Conservation (phyloP, 1,139 yeast genomes). For the Saccharomyces pastorianus region DNA sequence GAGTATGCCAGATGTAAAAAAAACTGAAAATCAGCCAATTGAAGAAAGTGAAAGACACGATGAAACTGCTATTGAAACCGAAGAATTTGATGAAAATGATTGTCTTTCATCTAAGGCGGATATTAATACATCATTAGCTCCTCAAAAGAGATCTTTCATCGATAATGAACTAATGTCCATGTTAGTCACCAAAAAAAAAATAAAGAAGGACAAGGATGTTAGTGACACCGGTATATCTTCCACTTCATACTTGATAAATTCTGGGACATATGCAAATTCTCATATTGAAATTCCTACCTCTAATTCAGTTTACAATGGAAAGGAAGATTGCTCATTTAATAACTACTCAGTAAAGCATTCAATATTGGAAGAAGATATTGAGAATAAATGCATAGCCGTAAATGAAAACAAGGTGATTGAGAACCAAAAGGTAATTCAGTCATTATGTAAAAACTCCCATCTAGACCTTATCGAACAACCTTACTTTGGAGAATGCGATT, state of each 20-base stretch:
- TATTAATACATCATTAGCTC: slow-evolving; percentile 12
- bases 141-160: slow-evolving; percentile 19
- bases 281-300: not conserved
- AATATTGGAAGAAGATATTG: not conserved
- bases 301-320: not conserved
- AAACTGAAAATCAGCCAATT: not conserved
- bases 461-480: slow-evolving; percentile 11
- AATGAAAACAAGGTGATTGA: slow-evolving; percentile 11
- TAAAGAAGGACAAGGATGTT: not conserved
- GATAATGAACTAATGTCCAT: slow-evolving; percentile 18
- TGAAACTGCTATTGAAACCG: not conserved
- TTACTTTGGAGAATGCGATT: slow-evolving; percentile 12
- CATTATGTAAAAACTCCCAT: slow-evolving; percentile 2
- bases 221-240: not conserved
- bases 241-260: not conserved
- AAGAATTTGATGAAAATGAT: not conserved
- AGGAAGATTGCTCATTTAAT: not conserved
- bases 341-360: not conserved
- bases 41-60: not conserved
- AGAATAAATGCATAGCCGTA: slow-evolving; percentile 6
- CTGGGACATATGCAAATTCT: not conserved
- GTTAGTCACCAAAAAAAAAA: slow-evolving; percentile 9
- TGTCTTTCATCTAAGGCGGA: not conserved
- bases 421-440: slow-evolving; percentile 10
- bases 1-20: not conserved